Percentiles rank a stretch among this genome's conserved stretches.
phyloP scores from a whole-genome alignment of 805 yeast genomes.

The Metschnikowia koreensis region DNA sequence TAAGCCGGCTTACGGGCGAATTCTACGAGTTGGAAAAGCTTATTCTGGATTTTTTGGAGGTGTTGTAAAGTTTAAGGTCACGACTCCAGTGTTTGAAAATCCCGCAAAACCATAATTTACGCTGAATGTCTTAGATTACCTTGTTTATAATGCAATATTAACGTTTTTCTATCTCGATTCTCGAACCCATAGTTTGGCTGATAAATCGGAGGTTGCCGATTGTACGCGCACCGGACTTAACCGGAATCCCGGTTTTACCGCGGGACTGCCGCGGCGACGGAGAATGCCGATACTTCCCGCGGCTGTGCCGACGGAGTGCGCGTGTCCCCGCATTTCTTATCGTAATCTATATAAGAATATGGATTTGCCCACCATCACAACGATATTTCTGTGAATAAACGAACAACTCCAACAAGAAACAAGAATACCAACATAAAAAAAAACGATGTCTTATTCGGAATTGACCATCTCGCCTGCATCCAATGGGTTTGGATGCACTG shows the following conservation, averaged over 20 bases:
- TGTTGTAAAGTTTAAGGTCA: not conserved
- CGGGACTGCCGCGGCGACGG: conserved; percentile 1
- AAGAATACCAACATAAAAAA: not conserved
- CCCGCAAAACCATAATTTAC: no score
- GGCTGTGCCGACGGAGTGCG: conserved; percentile 1
- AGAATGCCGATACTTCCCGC: conserved; percentile 1
- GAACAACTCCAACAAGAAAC: no score
- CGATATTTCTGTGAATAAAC: not conserved
- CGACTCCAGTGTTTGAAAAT: not conserved
- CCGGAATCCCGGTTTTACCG: not conserved
- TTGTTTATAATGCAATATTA: no score
- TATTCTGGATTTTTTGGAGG: conserved; percentile 7
- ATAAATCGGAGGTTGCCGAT: not conserved
- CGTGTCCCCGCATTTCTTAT: conserved; percentile 7
- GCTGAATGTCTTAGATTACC: no score
- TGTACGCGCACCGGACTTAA: not conserved
- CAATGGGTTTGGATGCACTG: conserved; percentile 59
- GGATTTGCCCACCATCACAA: not conserved
- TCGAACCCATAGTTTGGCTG: no score
- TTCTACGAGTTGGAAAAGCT: conserved; percentile 6
- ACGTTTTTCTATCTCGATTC: no score
- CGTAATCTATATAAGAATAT: conserved; percentile 8
- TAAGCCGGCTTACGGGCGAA: conserved; percentile 5
- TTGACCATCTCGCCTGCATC: conserved; percentile 11
- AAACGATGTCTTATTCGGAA: conserved; percentile 6